These are phyloP conservation scores for Apiotrichum mycotoxinovorans DNA, from an alignment of 1,284 basidiomycete species.

Conservation along the genomic window DNA sequence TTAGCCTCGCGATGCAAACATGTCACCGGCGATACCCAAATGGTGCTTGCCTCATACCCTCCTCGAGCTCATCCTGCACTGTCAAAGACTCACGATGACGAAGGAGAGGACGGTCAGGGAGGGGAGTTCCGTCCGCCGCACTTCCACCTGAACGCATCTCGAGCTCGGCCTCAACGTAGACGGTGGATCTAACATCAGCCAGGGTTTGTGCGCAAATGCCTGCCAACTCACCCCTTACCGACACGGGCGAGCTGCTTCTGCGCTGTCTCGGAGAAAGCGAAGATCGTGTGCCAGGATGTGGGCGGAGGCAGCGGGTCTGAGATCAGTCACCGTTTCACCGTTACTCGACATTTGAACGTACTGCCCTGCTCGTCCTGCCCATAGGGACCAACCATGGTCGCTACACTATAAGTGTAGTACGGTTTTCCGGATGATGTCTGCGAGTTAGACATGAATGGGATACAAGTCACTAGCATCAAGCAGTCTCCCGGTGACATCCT, in stretches of 20 bases:
- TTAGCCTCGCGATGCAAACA: too few species aligned
- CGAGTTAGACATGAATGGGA: background rate
- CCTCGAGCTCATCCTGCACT: background rate
- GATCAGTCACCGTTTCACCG: background rate
- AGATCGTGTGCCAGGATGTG: constrained; percentile 45
- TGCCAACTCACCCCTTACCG: constrained; percentile 37
- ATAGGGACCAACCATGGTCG: constrained; percentile 28
- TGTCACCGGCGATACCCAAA: too few species aligned
- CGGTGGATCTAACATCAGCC: constrained; percentile 28
- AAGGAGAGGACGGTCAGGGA: constrained; percentile 33
- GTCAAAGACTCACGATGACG: constrained; percentile 31
- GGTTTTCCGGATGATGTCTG: constrained; percentile 38
- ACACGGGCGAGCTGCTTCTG: constrained; percentile 28
- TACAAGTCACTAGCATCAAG: background rate
- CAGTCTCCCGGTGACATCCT: too few species aligned
- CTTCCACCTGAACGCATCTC: constrained; percentile 34
- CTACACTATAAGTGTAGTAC: constrained; percentile 42
- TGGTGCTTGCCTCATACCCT: too few species aligned
- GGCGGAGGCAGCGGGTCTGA: constrained; percentile 22
- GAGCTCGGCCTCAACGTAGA: constrained; percentile 45
- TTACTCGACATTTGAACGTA: constrained; percentile 12
- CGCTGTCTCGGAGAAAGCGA: constrained; percentile 37
- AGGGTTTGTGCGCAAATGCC: background rate
- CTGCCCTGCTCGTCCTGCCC: constrained; percentile 23
- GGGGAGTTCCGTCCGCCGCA: constrained; percentile 22